Conservation (phyloP, 1,284 basidiomycete genomes). For the Chiua sp. region DNA sequence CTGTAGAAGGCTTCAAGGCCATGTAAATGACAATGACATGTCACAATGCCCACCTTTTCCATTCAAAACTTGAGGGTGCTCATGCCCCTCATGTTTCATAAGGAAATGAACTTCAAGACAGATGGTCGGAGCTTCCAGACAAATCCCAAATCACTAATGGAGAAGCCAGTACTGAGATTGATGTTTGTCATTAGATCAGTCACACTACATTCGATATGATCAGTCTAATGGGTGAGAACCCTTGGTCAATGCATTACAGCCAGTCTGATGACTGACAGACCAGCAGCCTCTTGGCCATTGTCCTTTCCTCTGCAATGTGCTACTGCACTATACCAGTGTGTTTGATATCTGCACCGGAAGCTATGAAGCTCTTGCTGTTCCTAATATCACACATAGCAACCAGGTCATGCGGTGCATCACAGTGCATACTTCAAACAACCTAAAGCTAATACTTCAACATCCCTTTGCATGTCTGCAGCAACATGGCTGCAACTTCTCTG, state of each 20-base stretch:
- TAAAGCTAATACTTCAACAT: no score
- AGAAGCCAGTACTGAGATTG: constrained; percentile 42
- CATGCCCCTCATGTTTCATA: constrained; percentile 71
- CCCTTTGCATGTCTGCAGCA: no score
- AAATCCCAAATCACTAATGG: constrained; percentile 5
- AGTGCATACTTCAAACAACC: no score
- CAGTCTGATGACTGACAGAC: no score
- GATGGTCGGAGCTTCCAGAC: constrained; percentile 56
- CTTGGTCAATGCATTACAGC: not conserved
- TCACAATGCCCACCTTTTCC: constrained; percentile 79
- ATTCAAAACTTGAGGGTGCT: constrained; percentile 72
- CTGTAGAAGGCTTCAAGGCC: constrained; percentile 79
- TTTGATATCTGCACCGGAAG: no score
- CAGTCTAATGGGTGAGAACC: constrained; percentile 64
- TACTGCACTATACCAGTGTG: no score
- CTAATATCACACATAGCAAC: no score
- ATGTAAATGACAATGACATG: constrained; percentile 74
- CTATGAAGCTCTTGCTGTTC: no score
- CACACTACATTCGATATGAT: constrained; percentile 84
- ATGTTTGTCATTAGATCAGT: constrained; percentile 77
- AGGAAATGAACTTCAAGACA: constrained; percentile 67
- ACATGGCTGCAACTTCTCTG: no score
- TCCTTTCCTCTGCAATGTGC: no score
- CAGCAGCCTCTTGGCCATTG: no score
- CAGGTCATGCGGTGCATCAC: no score